Conservation (phyloP, 768 basidiomycete species). For the Panellus pusillus region DNA sequence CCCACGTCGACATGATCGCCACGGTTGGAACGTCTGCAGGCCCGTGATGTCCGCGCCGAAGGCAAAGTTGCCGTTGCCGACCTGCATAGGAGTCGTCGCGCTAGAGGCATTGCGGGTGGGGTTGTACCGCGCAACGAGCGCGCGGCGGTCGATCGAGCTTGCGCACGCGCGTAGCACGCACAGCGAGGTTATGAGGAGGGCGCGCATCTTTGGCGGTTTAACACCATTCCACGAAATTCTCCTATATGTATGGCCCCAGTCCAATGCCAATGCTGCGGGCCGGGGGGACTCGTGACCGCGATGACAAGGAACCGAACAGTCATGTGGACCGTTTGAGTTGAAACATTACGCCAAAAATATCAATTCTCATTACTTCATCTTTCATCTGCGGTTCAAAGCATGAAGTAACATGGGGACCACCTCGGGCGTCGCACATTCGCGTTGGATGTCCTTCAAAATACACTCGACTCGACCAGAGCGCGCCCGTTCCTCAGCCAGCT, state of each 20-base stretch:
- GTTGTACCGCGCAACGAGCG: conserved; percentile 50
- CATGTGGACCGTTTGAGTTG: not conserved
- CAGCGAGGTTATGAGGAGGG: not conserved
- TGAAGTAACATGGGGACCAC: conserved; percentile 5
- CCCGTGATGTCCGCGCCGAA: conserved; percentile 61
- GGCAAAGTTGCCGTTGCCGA: conserved; percentile 63
- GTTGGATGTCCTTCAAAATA: conserved; percentile 5
- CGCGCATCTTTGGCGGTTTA: conserved; percentile 10
- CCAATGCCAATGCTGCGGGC: too few species aligned
- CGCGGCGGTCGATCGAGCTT: conserved; percentile 40
- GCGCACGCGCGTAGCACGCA: not conserved
- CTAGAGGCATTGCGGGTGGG: conserved; percentile 49
- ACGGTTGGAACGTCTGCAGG: conserved; percentile 57
- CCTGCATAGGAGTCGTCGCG: conserved; percentile 51
- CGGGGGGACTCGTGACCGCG: conserved; percentile 12
- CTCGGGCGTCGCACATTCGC: conserved; percentile 6
- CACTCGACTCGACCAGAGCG: not conserved
- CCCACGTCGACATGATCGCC: conserved; percentile 59
- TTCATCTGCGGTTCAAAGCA: not conserved
- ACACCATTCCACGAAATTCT: not conserved
- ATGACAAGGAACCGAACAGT: not conserved
- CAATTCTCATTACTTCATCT: not conserved
- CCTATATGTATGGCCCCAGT: not conserved
- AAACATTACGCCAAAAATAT: not conserved
- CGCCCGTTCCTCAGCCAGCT: conserved; percentile 2